Evolutionary conservation across 768 basidiomycete genomes (phyloP).

Genomic region (Rhodotorula paludigena): DNA sequence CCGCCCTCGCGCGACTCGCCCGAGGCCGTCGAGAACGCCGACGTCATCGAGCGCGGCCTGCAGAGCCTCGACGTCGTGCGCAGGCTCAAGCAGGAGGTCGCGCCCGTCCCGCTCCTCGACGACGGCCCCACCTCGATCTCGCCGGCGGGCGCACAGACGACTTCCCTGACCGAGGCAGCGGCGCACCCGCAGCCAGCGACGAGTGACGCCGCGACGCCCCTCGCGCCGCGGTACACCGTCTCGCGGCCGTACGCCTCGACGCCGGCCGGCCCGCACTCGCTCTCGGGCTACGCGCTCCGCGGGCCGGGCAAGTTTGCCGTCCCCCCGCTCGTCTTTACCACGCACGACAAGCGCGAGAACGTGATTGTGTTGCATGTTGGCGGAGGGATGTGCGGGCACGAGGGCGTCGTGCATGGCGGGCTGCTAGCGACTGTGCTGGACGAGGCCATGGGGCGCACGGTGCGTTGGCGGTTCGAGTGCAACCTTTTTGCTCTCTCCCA

Average conservation of each 20-base stretch:
- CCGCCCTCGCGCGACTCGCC: constrained; percentile 60
- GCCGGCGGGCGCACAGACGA: no score
- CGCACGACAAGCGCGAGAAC: constrained; percentile 69
- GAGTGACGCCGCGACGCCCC: constrained; percentile 2
- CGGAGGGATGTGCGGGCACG: constrained; percentile 65
- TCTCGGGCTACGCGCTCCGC: constrained; percentile 76
- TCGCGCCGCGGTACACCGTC: constrained; percentile 66
- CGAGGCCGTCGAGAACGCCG: constrained; percentile 58
- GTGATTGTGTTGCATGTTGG: constrained; percentile 74
- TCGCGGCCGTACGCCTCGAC: constrained; percentile 57
- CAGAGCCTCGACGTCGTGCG: constrained; percentile 62
- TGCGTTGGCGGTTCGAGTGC: no score
- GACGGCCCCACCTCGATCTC: no score
- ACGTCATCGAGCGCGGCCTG: constrained; percentile 62
- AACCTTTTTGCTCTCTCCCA: not conserved
- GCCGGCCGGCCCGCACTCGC: constrained; percentile 68
- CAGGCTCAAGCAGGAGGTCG: constrained; percentile 52
- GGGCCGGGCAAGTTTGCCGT: constrained; percentile 83
- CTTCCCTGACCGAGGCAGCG: no score
- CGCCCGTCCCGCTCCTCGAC: constrained; percentile 4
- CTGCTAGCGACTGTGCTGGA: constrained; percentile 84
- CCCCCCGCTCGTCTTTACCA: constrained; percentile 67
- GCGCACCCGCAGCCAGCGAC: not conserved
- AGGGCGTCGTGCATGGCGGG: constrained; percentile 87
- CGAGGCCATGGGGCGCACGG: constrained; percentile 71